Evolutionary conservation across 352 stramenopile genomes (phyloP), one percentile per base, ranked within the genome.

Genomic region (Phytophthora megakarya): DNA sequence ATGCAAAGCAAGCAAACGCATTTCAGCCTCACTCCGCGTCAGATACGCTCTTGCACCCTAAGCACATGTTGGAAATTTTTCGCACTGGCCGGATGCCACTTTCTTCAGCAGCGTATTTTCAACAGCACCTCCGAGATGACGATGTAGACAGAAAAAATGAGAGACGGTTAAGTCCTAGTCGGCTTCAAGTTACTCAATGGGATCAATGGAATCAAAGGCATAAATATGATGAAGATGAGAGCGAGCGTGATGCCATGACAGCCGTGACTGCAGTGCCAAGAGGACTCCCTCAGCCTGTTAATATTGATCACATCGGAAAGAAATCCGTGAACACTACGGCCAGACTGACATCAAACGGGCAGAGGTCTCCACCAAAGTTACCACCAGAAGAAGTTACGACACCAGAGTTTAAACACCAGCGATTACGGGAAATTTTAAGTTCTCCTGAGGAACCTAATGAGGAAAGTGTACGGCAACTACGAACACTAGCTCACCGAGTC

Each of bases 1-100:
- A 25, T 19, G 9, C 2, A 25, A 51, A 38, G 16, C 38, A 28
- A 22, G 7, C 23, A 3, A 46, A 22, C 23, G 40, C 33, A 15
- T 11, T 19, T 32, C 46, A 40, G 5, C 7, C 32, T 21, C 64
- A 72, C 43, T 40, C 64, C 16, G 47, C 59, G 3, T 61, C 65
- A 45, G 59, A 68, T 0, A 48, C 78, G 32, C 66, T 94, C 4
- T 67, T 94, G 22, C 64, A 66, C 15, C 72, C 81, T 0, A 69
- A 78, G 15, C 74, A 92, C 52, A 94, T 94, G 79, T 70, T 93
- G 26, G 67, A 89, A 37, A 87, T 94, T 22, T 68, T 94, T 16
- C 69, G 60, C 12, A 84, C 80, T 23, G 79, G 78, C n/a, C 69
- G 67, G 28, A 94, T 93, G 86, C 84, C 86, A 12, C 38, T 93